Evolutionary conservation across 148 eudicot species (phyloP).

Genomic region (Persicaria tinctoria): DNA sequence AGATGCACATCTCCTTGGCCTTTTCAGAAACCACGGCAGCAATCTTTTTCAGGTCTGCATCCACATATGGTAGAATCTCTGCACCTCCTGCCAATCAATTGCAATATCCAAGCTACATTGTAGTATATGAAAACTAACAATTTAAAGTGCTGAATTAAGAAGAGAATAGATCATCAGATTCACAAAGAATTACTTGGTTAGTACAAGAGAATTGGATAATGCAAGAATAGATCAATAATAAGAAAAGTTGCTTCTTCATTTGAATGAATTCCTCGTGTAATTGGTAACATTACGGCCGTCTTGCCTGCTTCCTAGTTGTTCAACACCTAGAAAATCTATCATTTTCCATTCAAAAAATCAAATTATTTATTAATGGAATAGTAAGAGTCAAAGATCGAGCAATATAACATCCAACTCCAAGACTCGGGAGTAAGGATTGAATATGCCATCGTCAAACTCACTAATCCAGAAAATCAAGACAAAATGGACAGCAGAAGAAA

Average conservation of each 20-base stretch:
- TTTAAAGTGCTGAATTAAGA: background rate
- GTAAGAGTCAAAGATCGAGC: background rate
- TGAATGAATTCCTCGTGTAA: background rate
- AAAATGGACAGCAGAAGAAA: background rate
- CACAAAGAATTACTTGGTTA: background rate
- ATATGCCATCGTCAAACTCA: background rate
- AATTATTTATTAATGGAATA: background rate
- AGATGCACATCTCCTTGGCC: constrained; percentile 17
- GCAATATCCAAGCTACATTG: background rate
- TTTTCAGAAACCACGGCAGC: constrained; percentile 14
- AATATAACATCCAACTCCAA: background rate
- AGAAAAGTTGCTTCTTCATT: background rate
- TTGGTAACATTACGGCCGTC: background rate
- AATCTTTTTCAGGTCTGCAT: constrained; percentile 16
- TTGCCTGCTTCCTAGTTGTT: background rate
- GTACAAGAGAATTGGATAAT: too few species aligned
- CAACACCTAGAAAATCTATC: background rate
- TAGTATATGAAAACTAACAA: background rate
- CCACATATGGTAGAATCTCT: constrained; percentile 35
- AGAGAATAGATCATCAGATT: background rate
- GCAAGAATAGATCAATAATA: too few species aligned
- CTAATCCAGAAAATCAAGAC: background rate
- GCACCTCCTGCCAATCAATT: constrained; percentile 27
- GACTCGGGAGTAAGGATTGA: background rate
- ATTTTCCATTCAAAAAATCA: background rate